A percentile compares a stretch with the other conserved stretches of the same genome.
Conservation (phyloP, 2,329 filamentous ascomycete genomes). For the Colletotrichum tamarilloi region DNA sequence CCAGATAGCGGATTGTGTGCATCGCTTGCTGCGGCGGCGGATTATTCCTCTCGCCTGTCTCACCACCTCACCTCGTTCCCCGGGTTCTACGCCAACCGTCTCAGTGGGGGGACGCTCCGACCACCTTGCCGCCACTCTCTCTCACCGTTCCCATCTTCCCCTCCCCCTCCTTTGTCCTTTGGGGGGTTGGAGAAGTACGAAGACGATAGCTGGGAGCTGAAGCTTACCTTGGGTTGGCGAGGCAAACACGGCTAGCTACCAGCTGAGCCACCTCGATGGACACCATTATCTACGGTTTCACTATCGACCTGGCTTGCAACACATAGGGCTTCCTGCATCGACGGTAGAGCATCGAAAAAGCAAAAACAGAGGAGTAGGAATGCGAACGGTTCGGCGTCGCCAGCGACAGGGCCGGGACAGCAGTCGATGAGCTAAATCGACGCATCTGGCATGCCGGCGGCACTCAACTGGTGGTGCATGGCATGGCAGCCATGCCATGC, state of each 20-base stretch:
- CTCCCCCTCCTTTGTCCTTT: not conserved
- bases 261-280: slow-evolving; percentile 2
- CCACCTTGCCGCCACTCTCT: not conserved
- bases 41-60: slow-evolving; percentile 19
- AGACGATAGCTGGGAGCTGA: not conserved
- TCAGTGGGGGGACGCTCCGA: not conserved
- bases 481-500: slow-evolving; percentile 26
- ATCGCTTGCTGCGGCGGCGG: slow-evolving; percentile 26
- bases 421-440: not conserved
- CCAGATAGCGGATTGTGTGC: slow-evolving; percentile 1
- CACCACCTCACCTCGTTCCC: not conserved
- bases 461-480: slow-evolving; percentile 16
- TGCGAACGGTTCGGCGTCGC: not conserved
- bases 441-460: slow-evolving; percentile 29
- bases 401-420: not conserved
- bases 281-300: not conserved
- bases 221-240: not conserved
- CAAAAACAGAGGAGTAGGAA: not conserved
- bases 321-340: not conserved
- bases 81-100: slow-evolving; percentile 3
- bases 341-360: not conserved
- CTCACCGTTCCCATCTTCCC: not conserved
- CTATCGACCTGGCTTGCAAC: not conserved
- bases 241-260: not conserved
- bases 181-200: not conserved